A percentile compares a stretch with the other conserved stretches of the same genome.
Evolutionary conservation across 2,329 filamentous ascomycete genomes (phyloP).

Genomic region (Neoscytalidium dimidiatum): DNA sequence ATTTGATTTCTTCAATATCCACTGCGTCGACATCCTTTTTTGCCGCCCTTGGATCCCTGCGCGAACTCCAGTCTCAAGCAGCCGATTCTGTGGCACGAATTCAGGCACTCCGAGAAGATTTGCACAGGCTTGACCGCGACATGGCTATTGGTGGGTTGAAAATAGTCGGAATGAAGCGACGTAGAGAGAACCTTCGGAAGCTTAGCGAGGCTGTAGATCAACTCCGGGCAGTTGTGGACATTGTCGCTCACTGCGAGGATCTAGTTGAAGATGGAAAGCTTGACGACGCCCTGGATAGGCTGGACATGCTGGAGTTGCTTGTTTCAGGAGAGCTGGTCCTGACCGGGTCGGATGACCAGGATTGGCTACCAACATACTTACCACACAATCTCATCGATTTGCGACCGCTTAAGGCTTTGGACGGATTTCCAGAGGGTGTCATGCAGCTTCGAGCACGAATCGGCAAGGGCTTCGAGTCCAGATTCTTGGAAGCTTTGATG

Average conservation of each 20-base stretch:
- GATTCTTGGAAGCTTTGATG: constrained; percentile 77
- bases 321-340: constrained; percentile 70
- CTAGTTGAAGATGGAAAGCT: constrained; percentile 82
- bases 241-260: constrained; percentile 74
- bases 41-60: constrained; percentile 84
- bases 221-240: constrained; percentile 74
- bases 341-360: constrained; percentile 28
- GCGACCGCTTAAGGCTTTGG: constrained; percentile 73
- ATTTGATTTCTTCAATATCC: constrained; percentile 94
- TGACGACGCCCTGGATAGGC: constrained; percentile 74
- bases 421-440: constrained; percentile 77
- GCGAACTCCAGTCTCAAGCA: constrained; percentile 88
- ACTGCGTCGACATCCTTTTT: constrained; percentile 96
- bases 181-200: constrained; percentile 81
- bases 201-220: constrained; percentile 82
- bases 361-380: constrained; percentile 36
- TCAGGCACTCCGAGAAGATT: constrained; percentile 74
- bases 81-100: constrained; percentile 89
- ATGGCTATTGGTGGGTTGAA: constrained; percentile 84
- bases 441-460: constrained; percentile 75
- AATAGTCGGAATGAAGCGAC: constrained; percentile 78
- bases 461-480: constrained; percentile 81
- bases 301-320: constrained; percentile 76
- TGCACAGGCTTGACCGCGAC: constrained; percentile 79
- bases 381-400: constrained; percentile 64